Percentiles rank a stretch among this genome's conserved stretches.
Evolutionary conservation across 2,329 filamentous ascomycete species (phyloP).

Genomic region (Furcasterigmium sp.): DNA sequence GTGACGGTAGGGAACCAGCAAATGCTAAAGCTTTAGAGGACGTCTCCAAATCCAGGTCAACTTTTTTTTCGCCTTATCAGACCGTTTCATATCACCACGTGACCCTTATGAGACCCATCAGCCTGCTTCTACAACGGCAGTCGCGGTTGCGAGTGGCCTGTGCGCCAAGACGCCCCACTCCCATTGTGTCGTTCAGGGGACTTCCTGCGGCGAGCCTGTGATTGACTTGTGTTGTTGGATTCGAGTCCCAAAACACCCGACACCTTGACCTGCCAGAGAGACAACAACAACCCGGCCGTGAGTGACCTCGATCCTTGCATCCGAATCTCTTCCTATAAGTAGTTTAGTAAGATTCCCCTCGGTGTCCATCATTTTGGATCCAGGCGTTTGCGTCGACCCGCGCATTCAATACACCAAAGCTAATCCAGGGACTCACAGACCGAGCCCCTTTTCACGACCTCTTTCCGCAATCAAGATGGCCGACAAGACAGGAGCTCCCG

Average conservation of each 20-base stretch:
- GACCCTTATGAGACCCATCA: not conserved
- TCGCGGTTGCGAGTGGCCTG: not conserved
- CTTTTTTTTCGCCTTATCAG: slow-evolving; percentile 3
- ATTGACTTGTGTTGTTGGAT: no score
- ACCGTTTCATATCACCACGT: not conserved
- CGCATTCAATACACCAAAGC: no score
- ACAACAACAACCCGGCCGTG: no score
- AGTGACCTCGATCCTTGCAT: no score
- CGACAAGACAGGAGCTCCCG: slow-evolving; percentile 29
- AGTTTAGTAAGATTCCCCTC: no score
- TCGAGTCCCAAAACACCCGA: no score
- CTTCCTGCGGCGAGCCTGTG: not conserved
- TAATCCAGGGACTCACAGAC: no score
- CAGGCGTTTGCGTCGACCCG: no score
- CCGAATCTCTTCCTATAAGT: no score
- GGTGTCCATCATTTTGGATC: no score
- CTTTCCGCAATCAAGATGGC: slow-evolving; percentile 21
- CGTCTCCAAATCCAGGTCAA: not conserved
- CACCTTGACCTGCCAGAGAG: no score
- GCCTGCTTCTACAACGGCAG: not conserved
- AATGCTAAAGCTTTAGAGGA: not conserved
- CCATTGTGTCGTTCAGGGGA: not conserved
- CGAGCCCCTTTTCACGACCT: not conserved
- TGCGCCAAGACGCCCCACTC: not conserved
- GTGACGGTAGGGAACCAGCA: not conserved